Evolutionary conservation across 176 grass and related monocot species (phyloP).

Genomic region (Alopecurus myosuroides): DNA sequence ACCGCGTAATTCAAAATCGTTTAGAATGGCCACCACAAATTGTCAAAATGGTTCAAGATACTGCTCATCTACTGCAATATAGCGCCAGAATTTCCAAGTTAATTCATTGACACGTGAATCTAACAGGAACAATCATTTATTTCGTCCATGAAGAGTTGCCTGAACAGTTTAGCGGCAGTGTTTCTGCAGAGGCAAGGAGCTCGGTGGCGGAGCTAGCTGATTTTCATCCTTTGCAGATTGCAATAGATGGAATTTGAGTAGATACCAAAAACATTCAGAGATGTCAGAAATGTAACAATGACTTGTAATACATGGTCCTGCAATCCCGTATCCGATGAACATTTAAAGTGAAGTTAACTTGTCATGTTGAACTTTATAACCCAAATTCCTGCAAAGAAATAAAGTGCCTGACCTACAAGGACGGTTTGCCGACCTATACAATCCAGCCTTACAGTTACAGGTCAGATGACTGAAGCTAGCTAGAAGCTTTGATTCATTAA

Average conservation of each 20-base stretch:
- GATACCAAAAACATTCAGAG: neutral
- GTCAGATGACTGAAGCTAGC: neutral
- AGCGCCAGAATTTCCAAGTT: neutral
- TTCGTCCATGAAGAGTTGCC: neutral
- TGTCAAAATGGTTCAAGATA: neutral
- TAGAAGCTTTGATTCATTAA: neutral
- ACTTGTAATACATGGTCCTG: neutral
- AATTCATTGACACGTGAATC: neutral
- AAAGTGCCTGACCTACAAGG: neutral
- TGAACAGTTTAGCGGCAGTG: neutral
- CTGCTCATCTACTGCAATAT: neutral
- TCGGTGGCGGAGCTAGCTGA: neutral
- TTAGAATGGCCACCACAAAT: slow-evolving; percentile 62
- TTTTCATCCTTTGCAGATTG: neutral
- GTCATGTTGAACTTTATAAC: neutral
- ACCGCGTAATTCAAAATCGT: slow-evolving; percentile 71
- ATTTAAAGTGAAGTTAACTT: neutral
- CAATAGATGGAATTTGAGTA: neutral
- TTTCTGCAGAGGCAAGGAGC: neutral
- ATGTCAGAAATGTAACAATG: neutral
- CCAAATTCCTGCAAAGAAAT: neutral
- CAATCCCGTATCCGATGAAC: neutral
- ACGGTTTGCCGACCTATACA: neutral
- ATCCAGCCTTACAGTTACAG: neutral
- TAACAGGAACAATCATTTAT: neutral